Evolutionary conservation across 1,284 basidiomycete species (phyloP).

Genomic region (Microstroma glucosiphilum): DNA sequence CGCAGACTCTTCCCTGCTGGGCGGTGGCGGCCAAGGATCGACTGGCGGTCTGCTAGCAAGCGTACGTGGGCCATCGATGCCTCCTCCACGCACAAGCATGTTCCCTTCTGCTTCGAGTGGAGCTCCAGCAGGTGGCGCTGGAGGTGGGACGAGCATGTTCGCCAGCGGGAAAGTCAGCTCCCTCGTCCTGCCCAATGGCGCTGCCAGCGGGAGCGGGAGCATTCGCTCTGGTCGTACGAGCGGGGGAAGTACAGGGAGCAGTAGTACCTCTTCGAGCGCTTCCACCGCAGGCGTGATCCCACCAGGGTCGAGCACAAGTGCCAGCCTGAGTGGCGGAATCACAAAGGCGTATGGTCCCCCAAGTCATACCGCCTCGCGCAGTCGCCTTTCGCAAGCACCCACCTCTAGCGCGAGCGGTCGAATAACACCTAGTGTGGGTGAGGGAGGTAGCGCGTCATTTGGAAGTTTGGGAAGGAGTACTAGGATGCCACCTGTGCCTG

Average conservation of each 20-base stretch:
- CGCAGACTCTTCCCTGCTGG: background rate
- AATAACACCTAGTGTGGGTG: background rate
- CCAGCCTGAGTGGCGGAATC: background rate
- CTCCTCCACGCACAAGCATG: background rate
- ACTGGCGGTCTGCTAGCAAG: background rate
- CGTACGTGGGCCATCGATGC: background rate
- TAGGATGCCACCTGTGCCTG: too few species aligned
- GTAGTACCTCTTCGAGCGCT: too few species aligned
- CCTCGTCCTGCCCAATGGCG: background rate
- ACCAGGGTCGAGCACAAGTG: too few species aligned
- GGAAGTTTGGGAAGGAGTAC: too few species aligned
- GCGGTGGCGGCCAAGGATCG: background rate
- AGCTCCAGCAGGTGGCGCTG: background rate
- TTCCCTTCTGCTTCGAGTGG: background rate
- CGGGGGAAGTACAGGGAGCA: too few species aligned
- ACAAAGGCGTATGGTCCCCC: background rate
- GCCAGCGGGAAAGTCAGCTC: background rate
- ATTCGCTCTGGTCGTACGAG: too few species aligned
- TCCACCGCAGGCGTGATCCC: too few species aligned
- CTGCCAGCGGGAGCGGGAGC: too few species aligned
- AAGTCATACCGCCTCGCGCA: background rate
- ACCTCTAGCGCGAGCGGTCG: background rate
- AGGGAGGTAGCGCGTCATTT: background rate
- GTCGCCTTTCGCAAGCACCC: background rate
- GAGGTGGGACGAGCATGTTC: slow-evolving; percentile 2